A percentile compares a stretch with the other conserved stretches of the same genome.
Evolutionary conservation across 1,284 basidiomycete species (phyloP).

Genomic region (Marasmius sp.): DNA sequence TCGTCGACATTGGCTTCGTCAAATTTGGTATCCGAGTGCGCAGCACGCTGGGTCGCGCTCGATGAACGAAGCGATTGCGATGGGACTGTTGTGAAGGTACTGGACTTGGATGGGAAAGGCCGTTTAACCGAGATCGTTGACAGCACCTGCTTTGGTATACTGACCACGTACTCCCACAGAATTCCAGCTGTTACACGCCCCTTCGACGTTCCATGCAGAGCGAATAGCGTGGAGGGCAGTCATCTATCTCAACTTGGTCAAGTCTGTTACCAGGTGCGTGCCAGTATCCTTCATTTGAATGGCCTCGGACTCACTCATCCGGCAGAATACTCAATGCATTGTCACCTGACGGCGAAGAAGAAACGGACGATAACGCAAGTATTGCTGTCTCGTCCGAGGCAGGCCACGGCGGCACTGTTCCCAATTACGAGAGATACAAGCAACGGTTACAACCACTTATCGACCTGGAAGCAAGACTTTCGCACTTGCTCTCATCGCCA

Average conservation of each 20-base stretch:
- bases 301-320: conserved; percentile 7
- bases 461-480: conserved; percentile 67
- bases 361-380: conserved; percentile 43
- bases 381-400: conserved; percentile 53
- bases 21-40: neutral
- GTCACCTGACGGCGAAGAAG: conserved; percentile 59
- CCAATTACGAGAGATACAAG: conserved; percentile 62
- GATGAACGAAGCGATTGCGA: too few relatives aligned
- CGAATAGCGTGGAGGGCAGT: conserved; percentile 81
- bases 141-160: neutral
- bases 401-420: conserved; percentile 47
- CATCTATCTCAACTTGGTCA: conserved; percentile 81
- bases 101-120: neutral
- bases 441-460: conserved; percentile 60
- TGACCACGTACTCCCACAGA: conserved; percentile 42
- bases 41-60: neutral
- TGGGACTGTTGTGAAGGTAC: too few relatives aligned
- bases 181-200: conserved; percentile 77
- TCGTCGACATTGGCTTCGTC: neutral
- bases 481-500: conserved; percentile 58
- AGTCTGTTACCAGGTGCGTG: conserved; percentile 68
- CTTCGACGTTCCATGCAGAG: conserved; percentile 71
- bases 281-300: neutral
- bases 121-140: neutral
- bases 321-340: conserved; percentile 76